These are phyloP conservation scores for Neonectria magnoliae DNA, from an alignment of 2,329 filamentous ascomycete genomes.

Conservation along the genomic window DNA sequence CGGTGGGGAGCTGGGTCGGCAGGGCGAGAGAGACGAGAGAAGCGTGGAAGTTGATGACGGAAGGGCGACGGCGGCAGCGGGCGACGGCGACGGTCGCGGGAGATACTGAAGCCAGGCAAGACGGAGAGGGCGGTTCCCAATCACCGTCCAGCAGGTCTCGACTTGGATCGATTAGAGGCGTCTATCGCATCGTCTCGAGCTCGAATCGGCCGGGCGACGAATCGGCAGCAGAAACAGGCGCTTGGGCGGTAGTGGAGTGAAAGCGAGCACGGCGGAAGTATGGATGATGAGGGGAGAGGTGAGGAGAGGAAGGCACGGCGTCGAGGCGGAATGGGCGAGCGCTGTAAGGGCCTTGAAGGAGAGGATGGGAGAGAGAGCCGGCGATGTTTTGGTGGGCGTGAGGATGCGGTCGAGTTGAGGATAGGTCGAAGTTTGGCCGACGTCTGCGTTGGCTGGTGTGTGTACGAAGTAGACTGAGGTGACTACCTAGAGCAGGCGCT, in stretches of 20 bases:
- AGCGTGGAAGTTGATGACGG: not conserved
- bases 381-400: slow-evolving; percentile 22
- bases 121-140: slow-evolving; percentile 38
- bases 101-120: slow-evolving; percentile 23
- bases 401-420: slow-evolving; percentile 18
- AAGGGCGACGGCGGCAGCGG: not conserved
- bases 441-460: slow-evolving; percentile 14
- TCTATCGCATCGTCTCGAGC: slow-evolving; percentile 44
- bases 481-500: slow-evolving; percentile 19
- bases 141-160: slow-evolving; percentile 39
- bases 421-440: slow-evolving; percentile 35
- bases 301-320: not conserved
- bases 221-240: slow-evolving; percentile 19
- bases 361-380: slow-evolving; percentile 20
- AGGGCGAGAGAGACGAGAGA: slow-evolving; percentile 1
- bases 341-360: slow-evolving; percentile 5
- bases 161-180: slow-evolving; percentile 32
- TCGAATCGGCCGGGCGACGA: slow-evolving; percentile 31
- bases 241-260: slow-evolving; percentile 27
- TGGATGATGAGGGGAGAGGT: not conserved
- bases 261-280: slow-evolving; percentile 4
- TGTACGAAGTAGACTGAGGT: not conserved
- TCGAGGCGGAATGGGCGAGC: not conserved
- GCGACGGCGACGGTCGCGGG: not conserved
- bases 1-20: slow-evolving; percentile 11